A percentile compares a stretch with the other conserved stretches of the same genome.
Conservation (phyloP, 2,329 filamentous ascomycete species). For the Chaetomiaceae sp. region DNA sequence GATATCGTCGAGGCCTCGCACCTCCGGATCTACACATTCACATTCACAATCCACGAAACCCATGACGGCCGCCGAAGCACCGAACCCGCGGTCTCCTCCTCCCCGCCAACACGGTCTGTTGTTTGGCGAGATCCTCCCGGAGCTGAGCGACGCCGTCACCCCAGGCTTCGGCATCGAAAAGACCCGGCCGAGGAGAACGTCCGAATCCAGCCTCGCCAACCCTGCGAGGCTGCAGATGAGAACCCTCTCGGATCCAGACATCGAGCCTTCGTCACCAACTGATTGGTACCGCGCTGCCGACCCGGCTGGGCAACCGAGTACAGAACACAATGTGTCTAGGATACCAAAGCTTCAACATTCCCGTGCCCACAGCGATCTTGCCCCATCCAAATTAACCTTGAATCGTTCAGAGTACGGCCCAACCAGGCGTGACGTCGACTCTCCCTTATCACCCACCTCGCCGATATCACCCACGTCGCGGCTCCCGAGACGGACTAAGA, state of each 20-base stretch:
- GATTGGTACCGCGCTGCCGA: slow-evolving; percentile 54
- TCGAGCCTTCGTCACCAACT: slow-evolving; percentile 59
- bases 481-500: slow-evolving; percentile 37
- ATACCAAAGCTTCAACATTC: slow-evolving; percentile 39
- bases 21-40: slow-evolving; percentile 31
- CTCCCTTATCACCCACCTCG: slow-evolving; percentile 27
- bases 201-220: slow-evolving; percentile 63
- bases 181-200: slow-evolving; percentile 55
- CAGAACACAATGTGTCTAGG: slow-evolving; percentile 25
- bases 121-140: slow-evolving; percentile 70
- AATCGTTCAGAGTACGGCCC: slow-evolving; percentile 15
- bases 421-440: slow-evolving; percentile 9
- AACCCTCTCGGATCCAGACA: slow-evolving; percentile 52
- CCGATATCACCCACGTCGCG: slow-evolving; percentile 30
- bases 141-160: slow-evolving; percentile 47
- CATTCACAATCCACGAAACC: slow-evolving; percentile 40
- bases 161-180: slow-evolving; percentile 58
- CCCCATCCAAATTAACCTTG: slow-evolving; percentile 27
- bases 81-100: slow-evolving; percentile 31
- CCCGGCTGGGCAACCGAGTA: slow-evolving; percentile 22
- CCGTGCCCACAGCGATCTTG: slow-evolving; percentile 57
- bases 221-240: slow-evolving; percentile 44
- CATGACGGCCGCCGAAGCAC: slow-evolving; percentile 31
- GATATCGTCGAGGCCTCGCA: slow-evolving; percentile 49
- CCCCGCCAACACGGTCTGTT: slow-evolving; percentile 50